Base-by-base conservation (phyloP, 345 rosid species). In the Eucalyptus shirleyi region DNA sequence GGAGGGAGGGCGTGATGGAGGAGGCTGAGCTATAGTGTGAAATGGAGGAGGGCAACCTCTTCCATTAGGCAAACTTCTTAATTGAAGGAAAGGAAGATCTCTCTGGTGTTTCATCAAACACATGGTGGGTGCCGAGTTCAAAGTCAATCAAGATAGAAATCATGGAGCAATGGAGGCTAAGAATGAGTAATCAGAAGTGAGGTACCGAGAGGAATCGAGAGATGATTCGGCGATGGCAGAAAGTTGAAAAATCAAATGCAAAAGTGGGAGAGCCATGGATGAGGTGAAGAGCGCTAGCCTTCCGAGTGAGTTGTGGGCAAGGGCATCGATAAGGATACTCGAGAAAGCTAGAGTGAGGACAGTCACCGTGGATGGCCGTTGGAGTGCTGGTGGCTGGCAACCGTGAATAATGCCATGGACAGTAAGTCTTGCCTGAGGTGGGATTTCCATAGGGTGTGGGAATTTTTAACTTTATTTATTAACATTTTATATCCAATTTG, bases 311-410 rank as follows among this genome's bases (percentile, higher is more conserved):
- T 26, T 5, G 14, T 59, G 30, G 28, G 65, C 65, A 59, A 59
- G 0, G 23, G n/a, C n/a, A 59, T 0, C 2, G 2, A 5, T 24
- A 11, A 26, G n/a, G 65, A 59, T 59, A 59, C 65, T 1, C 4
- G 0, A 56, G 0, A 24, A 56, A 21, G 65, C n/a, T 11, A 3
- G 30, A 59, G 30, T 59, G 65, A 59, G n/a, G 49, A 45, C 0
- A 10, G 49, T 10, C 49, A 45, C 0, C 0, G 4, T 45, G 49
- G 49, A 45, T 10, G 12, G 49, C 49, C 49, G 0, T 45, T 45
- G 49, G 30, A 59, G n/a, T 59, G 65, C 0, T 59, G 30, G 65
- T 0, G 7, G 1, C 0, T 10, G 65, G 6, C 30, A 24, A 24
- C n/a, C 3, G 47, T 59, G 3, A 59, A 11, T 23, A 26, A 59